Evolutionary conservation across 139 green algal genomes (phyloP).

Genomic region (Chlamydomonas sp.): DNA sequence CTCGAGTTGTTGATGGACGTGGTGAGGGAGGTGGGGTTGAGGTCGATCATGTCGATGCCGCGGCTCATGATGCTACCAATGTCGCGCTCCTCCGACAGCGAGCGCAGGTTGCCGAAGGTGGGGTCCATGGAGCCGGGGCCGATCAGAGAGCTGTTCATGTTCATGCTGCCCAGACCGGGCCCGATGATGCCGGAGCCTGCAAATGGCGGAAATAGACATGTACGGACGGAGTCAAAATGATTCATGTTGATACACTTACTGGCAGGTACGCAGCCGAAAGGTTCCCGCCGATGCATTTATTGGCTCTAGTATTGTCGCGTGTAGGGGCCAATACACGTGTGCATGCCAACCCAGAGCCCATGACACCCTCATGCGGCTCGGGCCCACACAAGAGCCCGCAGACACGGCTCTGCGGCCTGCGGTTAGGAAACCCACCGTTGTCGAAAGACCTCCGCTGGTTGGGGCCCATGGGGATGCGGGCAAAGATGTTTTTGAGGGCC

Average conservation of each 20-base stretch:
- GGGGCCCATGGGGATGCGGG: slow-evolving; percentile 33
- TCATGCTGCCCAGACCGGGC: slow-evolving; percentile 52
- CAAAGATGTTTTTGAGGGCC: slow-evolving; percentile 39
- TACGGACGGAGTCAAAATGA: too few relatives aligned
- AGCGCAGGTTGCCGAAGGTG: slow-evolving; percentile 47
- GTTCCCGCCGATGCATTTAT: too few relatives aligned
- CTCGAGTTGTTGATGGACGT: background rate
- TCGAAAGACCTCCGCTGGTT: slow-evolving; percentile 65
- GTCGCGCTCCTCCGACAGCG: slow-evolving; percentile 50
- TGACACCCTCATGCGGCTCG: too few relatives aligned
- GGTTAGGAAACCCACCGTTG: slow-evolving; percentile 48
- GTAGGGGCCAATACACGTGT: too few relatives aligned
- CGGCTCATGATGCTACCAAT: slow-evolving; percentile 30
- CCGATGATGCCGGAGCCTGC: slow-evolving; percentile 67
- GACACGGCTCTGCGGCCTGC: too few relatives aligned
- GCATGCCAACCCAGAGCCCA: too few relatives aligned
- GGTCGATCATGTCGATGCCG: slow-evolving; percentile 28
- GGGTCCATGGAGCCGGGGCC: slow-evolving; percentile 7
- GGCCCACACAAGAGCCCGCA: too few relatives aligned
- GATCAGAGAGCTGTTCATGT: slow-evolving; percentile 32
- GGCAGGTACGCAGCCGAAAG: too few relatives aligned
- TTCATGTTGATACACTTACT: too few relatives aligned
- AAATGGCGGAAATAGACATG: background rate
- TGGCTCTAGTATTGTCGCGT: too few relatives aligned
- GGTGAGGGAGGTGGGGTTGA: background rate